Evolutionary conservation across 106 monocot species (phyloP).

Genomic region (Dioscorea dumetorum): DNA sequence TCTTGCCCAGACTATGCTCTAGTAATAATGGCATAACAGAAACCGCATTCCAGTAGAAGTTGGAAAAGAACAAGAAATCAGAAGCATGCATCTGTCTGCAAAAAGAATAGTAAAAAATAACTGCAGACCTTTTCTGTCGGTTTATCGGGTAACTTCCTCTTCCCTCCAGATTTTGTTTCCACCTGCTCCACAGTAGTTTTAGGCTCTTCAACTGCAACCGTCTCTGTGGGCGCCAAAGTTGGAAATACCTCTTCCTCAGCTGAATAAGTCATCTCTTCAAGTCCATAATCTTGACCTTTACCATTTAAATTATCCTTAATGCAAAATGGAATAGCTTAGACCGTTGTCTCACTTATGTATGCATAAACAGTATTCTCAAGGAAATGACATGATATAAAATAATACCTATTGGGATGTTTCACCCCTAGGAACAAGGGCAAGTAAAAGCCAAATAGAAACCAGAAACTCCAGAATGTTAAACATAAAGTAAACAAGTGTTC

Average conservation of each 20-base stretch:
- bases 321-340: slow-evolving; percentile 3
- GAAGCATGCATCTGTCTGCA: neutral
- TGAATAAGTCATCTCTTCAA: slow-evolving; percentile 79
- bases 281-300: slow-evolving; percentile 34
- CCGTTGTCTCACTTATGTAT: neutral
- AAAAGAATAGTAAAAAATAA: slow-evolving; percentile 6
- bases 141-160: slow-evolving; percentile 66
- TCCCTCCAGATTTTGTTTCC: slow-evolving; percentile 33
- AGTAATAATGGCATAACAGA: too few relatives aligned
- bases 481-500: too few relatives aligned
- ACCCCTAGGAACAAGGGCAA: too few relatives aligned
- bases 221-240: slow-evolving; percentile 18
- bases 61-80: neutral
- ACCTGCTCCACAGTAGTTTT: slow-evolving; percentile 17
- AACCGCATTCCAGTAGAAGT: neutral
- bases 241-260: slow-evolving; percentile 75
- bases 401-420: too few relatives aligned
- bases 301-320: slow-evolving; percentile 34
- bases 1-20: too few relatives aligned
- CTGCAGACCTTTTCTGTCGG: slow-evolving; percentile 66
- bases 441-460: neutral
- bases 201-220: slow-evolving; percentile 29
- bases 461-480: too few relatives aligned
- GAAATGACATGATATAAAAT: too few relatives aligned
- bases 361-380: too few relatives aligned